Percentiles rank a stretch among this genome's conserved stretches.
Evolutionary conservation across 345 rosid genomes (phyloP).

Genomic region (Eucalyptus regnans): DNA sequence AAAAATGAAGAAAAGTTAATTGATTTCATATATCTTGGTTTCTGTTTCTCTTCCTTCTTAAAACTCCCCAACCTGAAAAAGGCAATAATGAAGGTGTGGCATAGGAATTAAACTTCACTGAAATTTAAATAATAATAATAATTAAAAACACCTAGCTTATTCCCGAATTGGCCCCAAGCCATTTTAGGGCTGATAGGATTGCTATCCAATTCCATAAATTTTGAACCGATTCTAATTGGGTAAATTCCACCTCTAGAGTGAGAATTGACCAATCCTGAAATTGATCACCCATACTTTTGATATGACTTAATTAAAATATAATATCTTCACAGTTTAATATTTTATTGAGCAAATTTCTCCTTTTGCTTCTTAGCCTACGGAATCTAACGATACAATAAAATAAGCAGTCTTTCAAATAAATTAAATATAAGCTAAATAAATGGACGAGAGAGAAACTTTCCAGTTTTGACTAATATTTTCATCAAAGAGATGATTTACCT

Average conservation of each 20-base stretch:
- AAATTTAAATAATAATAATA: not conserved
- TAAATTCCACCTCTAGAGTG: not conserved
- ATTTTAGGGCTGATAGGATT: not conserved
- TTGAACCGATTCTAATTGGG: not conserved
- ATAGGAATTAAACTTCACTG: not conserved
- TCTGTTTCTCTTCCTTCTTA: not conserved
- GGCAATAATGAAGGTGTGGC: not conserved
- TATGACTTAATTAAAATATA: not conserved
- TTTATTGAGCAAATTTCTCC: not conserved
- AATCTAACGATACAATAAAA: not conserved
- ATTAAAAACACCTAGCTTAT: not conserved
- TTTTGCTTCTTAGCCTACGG: no score
- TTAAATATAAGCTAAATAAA: not conserved
- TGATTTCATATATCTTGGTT: not conserved
- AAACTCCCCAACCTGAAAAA: not conserved
- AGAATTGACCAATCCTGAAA: not conserved
- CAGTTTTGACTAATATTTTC: not conserved
- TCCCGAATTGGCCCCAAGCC: not conserved
- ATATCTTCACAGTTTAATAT: not conserved
- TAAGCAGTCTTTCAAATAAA: not conserved
- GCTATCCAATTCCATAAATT: not conserved
- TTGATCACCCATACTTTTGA: not conserved
- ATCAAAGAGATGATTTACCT: not conserved
- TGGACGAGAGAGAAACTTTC: not conserved
- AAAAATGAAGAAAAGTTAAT: not conserved